These are phyloP conservation scores for Daldinia caldariorum DNA, from an alignment of 495 filamentous ascomycete species.

Conservation along the genomic window DNA sequence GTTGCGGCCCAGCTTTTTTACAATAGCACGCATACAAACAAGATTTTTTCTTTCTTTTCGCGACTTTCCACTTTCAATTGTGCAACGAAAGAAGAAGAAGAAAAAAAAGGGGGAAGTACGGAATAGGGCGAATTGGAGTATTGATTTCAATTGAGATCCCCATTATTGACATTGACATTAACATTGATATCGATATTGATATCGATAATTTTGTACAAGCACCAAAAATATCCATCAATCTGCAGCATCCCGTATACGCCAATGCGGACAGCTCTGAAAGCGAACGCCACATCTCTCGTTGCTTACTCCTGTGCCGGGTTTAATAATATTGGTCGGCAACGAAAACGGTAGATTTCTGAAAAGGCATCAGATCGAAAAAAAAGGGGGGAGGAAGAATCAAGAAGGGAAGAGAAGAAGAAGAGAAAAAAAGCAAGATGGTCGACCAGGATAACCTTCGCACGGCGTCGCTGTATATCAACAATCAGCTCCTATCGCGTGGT, in stretches of 20 bases:
- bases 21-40: not conserved
- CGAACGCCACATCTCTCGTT: conserved; percentile 18
- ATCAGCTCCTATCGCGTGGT: conserved; percentile 88
- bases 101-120: not conserved
- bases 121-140: not conserved
- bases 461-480: conserved; percentile 95
- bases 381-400: not conserved
- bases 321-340: conserved; percentile 2
- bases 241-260: conserved; percentile 20
- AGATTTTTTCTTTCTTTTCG: not conserved
- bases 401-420: not conserved
- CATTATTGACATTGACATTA: not conserved
- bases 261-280: conserved; percentile 21
- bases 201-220: not conserved
- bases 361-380: not conserved
- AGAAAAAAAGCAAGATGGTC: conserved; percentile 61
- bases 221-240: not conserved
- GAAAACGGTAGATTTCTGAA: not conserved
- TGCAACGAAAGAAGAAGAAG: not conserved
- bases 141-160: not conserved
- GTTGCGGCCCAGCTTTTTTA: not conserved
- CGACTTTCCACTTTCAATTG: not conserved
- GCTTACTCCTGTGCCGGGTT: conserved; percentile 3
- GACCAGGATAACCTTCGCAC: conserved; percentile 83
- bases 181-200: too few species aligned